phyloP scores from a whole-genome alignment of 1,284 basidiomycete species.

The Neonothopanus nambi region DNA sequence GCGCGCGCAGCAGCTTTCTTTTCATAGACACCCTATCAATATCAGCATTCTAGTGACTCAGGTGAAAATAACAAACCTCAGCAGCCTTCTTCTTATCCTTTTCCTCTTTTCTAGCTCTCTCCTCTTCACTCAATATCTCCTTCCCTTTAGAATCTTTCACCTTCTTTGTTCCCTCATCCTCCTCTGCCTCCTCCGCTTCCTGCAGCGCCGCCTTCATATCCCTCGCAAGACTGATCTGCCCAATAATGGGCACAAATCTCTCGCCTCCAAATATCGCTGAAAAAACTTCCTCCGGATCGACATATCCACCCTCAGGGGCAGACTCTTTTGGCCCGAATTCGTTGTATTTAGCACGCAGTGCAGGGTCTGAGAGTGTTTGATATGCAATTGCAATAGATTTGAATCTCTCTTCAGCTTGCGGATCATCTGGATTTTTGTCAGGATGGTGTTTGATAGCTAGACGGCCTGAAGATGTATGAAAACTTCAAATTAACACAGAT shows the following conservation, averaged over 20 bases:
- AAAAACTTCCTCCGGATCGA: constrained; percentile 84
- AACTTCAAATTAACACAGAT: too few species aligned
- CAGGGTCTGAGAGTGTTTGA: constrained; percentile 86
- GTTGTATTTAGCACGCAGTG: constrained; percentile 89
- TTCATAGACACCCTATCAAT: constrained; percentile 14
- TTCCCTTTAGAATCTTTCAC: constrained; percentile 65
- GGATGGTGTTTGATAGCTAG: constrained; percentile 93
- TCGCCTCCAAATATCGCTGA: constrained; percentile 92
- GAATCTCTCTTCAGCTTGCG: constrained; percentile 87
- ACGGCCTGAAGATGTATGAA: constrained; percentile 54
- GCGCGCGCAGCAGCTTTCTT: constrained; percentile 81
- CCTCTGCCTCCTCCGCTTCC: constrained; percentile 81
- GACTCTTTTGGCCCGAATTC: constrained; percentile 84
- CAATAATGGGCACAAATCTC: constrained; percentile 81
- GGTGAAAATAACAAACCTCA: constrained; percentile 51
- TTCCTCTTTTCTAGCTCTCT: constrained; percentile 79
- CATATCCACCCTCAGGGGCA: constrained; percentile 74
- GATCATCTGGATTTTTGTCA: constrained; percentile 94
- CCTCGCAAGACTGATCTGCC: constrained; percentile 80
- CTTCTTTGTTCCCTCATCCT: constrained; percentile 36
- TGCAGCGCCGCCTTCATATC: constrained; percentile 99
- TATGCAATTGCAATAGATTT: constrained; percentile 89
- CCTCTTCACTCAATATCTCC: constrained; percentile 79
- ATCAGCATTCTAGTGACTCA: neutral
- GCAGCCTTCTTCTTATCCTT: constrained; percentile 66